These are phyloP conservation scores for Fusarium sp. DNA, from an alignment of 2,329 filamentous ascomycete genomes.

Conservation along the genomic window DNA sequence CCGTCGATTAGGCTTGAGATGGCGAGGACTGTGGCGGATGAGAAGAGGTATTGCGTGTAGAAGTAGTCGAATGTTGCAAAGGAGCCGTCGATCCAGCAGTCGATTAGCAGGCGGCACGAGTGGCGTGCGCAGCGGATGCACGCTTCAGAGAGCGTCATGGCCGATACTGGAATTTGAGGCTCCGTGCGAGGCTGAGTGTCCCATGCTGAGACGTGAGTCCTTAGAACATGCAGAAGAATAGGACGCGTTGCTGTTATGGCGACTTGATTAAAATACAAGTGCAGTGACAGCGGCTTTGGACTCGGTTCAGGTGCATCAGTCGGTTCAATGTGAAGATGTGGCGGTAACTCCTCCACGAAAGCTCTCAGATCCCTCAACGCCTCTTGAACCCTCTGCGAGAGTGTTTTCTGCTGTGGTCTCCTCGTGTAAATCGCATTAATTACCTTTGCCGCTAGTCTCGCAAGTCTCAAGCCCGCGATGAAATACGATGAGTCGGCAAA, in stretches of 20 bases:
- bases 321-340: conserved; percentile 43
- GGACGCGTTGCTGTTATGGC: conserved; percentile 47
- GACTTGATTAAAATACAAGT: conserved; percentile 47
- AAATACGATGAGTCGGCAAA: conserved; percentile 46
- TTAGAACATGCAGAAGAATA: conserved; percentile 46
- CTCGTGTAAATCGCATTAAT: conserved; percentile 46
- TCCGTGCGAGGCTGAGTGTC: conserved; percentile 28
- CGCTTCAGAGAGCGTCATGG: conserved; percentile 52
- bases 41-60: conserved; percentile 57
- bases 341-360: conserved; percentile 45
- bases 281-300: conserved; percentile 44
- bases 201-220: conserved; percentile 42
- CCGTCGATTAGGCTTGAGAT: conserved; percentile 51
- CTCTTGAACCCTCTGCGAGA: conserved; percentile 46
- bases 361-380: conserved; percentile 42
- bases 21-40: conserved; percentile 53
- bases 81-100: conserved; percentile 56
- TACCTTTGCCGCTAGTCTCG: conserved; percentile 42
- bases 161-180: conserved; percentile 43
- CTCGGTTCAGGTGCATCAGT: conserved; percentile 31
- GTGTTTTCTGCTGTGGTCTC: conserved; percentile 38
- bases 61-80: conserved; percentile 58
- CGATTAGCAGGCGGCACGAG: conserved; percentile 52
- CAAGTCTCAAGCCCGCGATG: conserved; percentile 50
- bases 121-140: conserved; percentile 56